phyloP scores from a whole-genome alignment of 139 green algal genomes.

The Coelastrella sp. region DNA sequence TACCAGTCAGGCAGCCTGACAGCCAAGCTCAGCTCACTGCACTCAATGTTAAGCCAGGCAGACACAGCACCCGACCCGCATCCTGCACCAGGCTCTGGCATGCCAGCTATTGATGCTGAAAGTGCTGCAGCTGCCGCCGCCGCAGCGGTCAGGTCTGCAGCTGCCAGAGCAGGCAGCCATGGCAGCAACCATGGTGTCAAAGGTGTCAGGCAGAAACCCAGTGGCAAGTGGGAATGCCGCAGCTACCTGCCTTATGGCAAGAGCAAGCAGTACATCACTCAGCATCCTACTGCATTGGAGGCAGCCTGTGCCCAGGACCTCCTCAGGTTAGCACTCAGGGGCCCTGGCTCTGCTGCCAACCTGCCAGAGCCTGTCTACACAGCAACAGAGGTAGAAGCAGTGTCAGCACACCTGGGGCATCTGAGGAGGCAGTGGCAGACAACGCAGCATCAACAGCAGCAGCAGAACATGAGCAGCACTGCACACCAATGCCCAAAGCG shows the following conservation, averaged over 20 bases:
- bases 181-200: neutral
- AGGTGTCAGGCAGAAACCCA: neutral
- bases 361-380: neutral
- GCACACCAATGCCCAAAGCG: neutral
- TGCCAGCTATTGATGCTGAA: neutral
- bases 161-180: neutral
- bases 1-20: neutral
- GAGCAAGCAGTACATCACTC: neutral
- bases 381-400: slow-evolving; percentile 7
- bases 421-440: neutral
- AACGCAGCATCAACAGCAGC: neutral
- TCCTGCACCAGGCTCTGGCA: neutral
- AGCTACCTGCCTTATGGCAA: neutral
- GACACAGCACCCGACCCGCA: neutral
- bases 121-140: neutral
- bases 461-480: neutral
- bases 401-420: neutral
- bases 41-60: neutral
- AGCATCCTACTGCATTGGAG: neutral
- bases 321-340: neutral
- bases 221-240: neutral
- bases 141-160: neutral
- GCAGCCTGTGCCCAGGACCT: slow-evolving; percentile 23
- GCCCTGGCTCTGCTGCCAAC: neutral
- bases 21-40: neutral